Evolutionary conservation across 306 rosid genomes (phyloP).

Genomic region (Acmispon strigosus): DNA sequence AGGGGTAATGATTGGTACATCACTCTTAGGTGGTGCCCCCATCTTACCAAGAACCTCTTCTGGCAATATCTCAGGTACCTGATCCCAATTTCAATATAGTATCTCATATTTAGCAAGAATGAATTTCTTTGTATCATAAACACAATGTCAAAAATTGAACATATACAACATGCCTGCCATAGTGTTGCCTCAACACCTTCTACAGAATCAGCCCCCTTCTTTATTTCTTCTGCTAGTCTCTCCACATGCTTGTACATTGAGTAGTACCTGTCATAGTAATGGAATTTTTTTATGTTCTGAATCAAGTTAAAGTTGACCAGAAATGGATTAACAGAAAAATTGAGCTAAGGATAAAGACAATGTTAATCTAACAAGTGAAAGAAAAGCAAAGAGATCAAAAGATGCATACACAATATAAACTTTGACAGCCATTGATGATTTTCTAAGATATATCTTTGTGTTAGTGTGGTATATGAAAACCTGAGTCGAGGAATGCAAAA

Average conservation of each 20-base stretch:
- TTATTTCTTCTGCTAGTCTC: slow-evolving; percentile 55
- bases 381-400: neutral
- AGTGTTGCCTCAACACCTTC: slow-evolving; percentile 61
- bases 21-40: slow-evolving; percentile 71
- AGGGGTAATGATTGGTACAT: slow-evolving; percentile 44
- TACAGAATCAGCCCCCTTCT: slow-evolving; percentile 56
- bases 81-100: neutral
- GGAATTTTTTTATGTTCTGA: neutral
- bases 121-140: no score
- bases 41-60: slow-evolving; percentile 50
- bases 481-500: no score
- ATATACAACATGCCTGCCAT: slow-evolving; percentile 44
- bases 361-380: neutral
- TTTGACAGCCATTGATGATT: slow-evolving; percentile 57
- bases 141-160: no score
- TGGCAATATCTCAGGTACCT: slow-evolving; percentile 73
- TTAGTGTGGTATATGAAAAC: neutral
- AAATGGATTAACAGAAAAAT: no score
- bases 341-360: no score
- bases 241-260: slow-evolving; percentile 74
- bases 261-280: slow-evolving; percentile 46
- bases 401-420: slow-evolving; percentile 62
- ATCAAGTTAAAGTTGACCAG: neutral
- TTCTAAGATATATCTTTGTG: neutral
- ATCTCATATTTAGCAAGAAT: no score